A percentile compares a stretch with the other conserved stretches of the same genome.
Conservation (phyloP, 306 rosid species). For the Corylus americana region DNA sequence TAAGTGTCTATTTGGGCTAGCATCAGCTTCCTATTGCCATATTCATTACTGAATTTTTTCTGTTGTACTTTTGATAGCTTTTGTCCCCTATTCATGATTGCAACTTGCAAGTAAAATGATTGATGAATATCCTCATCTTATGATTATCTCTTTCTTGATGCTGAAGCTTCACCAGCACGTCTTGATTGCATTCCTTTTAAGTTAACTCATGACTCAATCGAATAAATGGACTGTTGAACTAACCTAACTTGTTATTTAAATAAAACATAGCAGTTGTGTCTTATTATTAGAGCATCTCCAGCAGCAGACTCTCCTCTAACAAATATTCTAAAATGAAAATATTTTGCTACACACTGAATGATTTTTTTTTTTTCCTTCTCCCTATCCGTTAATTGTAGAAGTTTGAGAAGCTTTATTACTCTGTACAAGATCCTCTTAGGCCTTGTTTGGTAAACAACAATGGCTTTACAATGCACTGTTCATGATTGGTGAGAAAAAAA, state of each 20-base stretch:
- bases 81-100: slow-evolving; percentile 2
- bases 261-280: not conserved
- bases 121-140: not conserved
- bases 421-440: not conserved
- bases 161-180: not conserved
- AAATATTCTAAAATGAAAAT: too few species aligned
- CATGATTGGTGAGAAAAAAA: too few species aligned
- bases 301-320: too few species aligned
- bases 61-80: not conserved
- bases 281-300: not conserved
- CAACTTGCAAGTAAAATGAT: slow-evolving; percentile 7
- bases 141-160: slow-evolving; percentile 9
- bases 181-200: not conserved
- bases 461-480: too few species aligned
- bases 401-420: not conserved
- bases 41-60: slow-evolving; percentile 12
- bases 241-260: not conserved
- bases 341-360: too few species aligned
- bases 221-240: not conserved
- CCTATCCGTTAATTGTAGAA: not conserved
- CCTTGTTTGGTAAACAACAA: too few species aligned
- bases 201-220: not conserved
- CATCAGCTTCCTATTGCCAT: slow-evolving; percentile 3
- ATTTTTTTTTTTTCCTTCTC: too few species aligned
- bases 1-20: slow-evolving; percentile 10